A percentile compares a stretch with the other conserved stretches of the same genome.
Conservation (phyloP, 2,329 filamentous ascomycete genomes). For the Sporothrix inflata region DNA sequence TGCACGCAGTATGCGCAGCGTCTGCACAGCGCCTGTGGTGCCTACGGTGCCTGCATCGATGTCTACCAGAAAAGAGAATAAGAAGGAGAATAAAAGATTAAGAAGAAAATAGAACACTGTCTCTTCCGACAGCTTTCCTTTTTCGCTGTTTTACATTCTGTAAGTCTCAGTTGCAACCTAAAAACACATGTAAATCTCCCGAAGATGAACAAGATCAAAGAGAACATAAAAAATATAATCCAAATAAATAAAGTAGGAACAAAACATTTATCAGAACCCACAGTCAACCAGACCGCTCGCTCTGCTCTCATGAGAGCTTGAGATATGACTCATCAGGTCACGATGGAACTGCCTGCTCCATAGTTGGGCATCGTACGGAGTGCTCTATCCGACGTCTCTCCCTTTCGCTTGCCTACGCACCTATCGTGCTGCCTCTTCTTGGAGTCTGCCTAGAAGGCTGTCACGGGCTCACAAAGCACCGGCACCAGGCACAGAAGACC, state of each 20-base stretch:
- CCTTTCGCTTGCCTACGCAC: no score
- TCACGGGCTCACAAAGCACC: neutral
- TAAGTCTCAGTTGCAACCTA: neutral
- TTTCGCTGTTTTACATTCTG: neutral
- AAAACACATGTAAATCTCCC: neutral
- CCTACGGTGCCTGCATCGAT: neutral
- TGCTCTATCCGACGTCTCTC: neutral
- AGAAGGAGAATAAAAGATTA: no score
- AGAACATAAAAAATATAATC: neutral
- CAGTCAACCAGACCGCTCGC: neutral
- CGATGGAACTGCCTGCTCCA: neutral
- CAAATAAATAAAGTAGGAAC: no score
- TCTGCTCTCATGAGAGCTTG: neutral
- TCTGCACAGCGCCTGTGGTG: constrained; percentile 3
- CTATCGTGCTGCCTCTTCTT: neutral
- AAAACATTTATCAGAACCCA: neutral
- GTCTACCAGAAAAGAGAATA: neutral
- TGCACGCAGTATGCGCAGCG: neutral
- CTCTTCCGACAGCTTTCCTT: neutral
- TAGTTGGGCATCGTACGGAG: constrained; percentile 3
- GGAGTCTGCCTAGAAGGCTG: constrained; percentile 5
- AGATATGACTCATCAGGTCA: constrained; percentile 14
- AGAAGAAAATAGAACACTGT: neutral
- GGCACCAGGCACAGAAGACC: neutral
- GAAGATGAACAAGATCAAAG: neutral